Conservation (phyloP, 176 grass and related monocot species). For the Hyparrhenia diplandra region DNA sequence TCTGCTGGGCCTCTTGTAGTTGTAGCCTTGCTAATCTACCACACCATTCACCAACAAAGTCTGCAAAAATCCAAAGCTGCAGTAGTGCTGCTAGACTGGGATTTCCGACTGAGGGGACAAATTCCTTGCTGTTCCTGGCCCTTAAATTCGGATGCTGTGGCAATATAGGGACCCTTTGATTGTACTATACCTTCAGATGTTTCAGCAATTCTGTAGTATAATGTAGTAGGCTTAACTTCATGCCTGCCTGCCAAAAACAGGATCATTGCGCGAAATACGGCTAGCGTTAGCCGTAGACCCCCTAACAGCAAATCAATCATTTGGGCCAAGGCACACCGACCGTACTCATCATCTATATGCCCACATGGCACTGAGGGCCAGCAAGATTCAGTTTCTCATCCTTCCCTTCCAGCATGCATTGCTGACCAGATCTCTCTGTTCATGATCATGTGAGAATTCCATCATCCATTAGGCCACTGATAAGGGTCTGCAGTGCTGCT, state of each 20-base stretch:
- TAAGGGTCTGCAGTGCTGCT: not conserved
- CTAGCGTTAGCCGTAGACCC: not conserved
- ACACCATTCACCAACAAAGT: conserved; percentile 13
- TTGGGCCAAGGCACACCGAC: not conserved
- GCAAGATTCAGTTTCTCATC: conserved; percentile 13
- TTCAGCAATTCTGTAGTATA: conserved; percentile 6
- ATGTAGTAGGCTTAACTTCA: not conserved
- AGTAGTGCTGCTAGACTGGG: not conserved
- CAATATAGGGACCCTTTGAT: not conserved
- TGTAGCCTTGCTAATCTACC: conserved; percentile 10
- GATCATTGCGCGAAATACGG: not conserved
- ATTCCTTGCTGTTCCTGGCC: conserved; percentile 4
- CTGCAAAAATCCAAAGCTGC: not conserved
- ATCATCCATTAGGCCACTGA: conserved; percentile 16
- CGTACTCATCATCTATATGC: not conserved
- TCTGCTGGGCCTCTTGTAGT: conserved; percentile 31
- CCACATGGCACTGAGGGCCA: conserved; percentile 10
- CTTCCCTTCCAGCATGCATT: not conserved
- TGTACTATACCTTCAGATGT: not conserved
- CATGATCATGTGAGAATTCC: conserved; percentile 21
- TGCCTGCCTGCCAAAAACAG: conserved; percentile 8
- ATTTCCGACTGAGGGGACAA: conserved; percentile 3
- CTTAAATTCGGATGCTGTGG: not conserved
- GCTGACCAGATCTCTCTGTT: not conserved
- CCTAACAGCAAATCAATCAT: conserved; percentile 15